Conservation (phyloP, 768 basidiomycete genomes). For the Pleurotus tuoliensis region DNA sequence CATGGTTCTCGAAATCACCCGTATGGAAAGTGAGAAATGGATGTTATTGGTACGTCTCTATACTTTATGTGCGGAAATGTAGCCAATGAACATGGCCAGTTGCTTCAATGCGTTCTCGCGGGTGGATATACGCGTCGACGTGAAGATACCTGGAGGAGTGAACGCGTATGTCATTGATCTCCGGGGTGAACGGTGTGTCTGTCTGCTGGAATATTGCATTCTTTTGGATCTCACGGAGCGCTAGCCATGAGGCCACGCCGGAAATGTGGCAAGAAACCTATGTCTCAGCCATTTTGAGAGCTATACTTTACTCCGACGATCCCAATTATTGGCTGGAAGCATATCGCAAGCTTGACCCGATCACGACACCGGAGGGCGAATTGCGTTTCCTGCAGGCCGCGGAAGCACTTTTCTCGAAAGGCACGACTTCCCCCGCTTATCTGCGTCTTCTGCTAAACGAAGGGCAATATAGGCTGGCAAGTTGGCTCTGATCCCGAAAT, state of each 20-base stretch:
- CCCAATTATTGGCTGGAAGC: slow-evolving; percentile 87
- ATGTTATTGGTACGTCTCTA: slow-evolving; percentile 73
- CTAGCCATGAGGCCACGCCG: slow-evolving; percentile 82
- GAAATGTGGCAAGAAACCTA: slow-evolving; percentile 98
- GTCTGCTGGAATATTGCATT: background rate
- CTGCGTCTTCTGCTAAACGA: background rate
- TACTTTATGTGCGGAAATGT: background rate
- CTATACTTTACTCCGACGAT: slow-evolving; percentile 96
- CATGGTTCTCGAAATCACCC: slow-evolving; percentile 87
- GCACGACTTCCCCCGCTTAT: slow-evolving; percentile 28
- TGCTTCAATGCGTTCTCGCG: slow-evolving; percentile 98
- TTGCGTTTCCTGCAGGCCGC: slow-evolving; percentile 87
- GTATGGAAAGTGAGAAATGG: slow-evolving; percentile 92
- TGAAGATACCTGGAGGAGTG: slow-evolving; percentile 97
- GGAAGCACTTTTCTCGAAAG: slow-evolving; percentile 85
- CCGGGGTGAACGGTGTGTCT: slow-evolving; percentile 83
- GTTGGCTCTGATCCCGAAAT: slow-evolving; percentile 98
- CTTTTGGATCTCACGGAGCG: background rate
- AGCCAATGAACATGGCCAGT: slow-evolving; percentile 31
- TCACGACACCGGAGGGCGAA: slow-evolving; percentile 85
- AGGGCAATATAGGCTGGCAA: slow-evolving; percentile 69
- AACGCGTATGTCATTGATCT: slow-evolving; percentile 91
- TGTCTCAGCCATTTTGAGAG: slow-evolving; percentile 85
- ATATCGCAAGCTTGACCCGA: slow-evolving; percentile 94
- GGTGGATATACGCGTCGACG: slow-evolving; percentile 95